phyloP scores from a whole-genome alignment of 495 filamentous ascomycete genomes.

The Xylaria castorea region DNA sequence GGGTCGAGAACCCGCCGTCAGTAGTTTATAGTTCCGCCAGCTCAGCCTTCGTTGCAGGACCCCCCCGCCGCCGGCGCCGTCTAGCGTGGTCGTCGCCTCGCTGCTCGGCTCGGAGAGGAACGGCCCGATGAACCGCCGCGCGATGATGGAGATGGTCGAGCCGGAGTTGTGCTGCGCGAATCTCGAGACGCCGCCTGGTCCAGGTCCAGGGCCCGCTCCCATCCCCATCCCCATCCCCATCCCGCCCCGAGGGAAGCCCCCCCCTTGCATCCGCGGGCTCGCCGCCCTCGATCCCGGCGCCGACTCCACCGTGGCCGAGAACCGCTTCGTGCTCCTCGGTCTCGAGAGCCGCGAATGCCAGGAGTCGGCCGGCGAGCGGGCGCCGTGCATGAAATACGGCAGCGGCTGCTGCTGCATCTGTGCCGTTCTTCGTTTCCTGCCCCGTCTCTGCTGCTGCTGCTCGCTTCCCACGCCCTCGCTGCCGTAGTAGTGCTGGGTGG shows the following conservation, averaged over 20 bases:
- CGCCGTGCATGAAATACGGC: conserved; percentile 27
- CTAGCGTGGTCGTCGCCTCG: not conserved
- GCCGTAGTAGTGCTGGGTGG: not conserved
- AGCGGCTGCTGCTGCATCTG: not conserved
- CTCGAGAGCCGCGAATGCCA: not conserved
- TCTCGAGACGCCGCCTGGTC: not conserved
- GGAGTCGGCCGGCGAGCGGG: conserved; percentile 15
- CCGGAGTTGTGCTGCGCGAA: conserved; percentile 11
- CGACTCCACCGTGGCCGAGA: conserved; percentile 2
- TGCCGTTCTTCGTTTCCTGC: not conserved
- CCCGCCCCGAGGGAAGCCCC: not conserved
- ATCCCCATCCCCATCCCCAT: not conserved
- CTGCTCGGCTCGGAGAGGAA: conserved; percentile 19
- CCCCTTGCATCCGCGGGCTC: not conserved
- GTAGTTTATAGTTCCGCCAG: conserved; percentile 25
- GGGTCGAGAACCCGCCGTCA: conserved; percentile 14
- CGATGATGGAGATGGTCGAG: conserved; percentile 23
- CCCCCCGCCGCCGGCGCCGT: not conserved
- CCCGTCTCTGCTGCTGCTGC: not conserved
- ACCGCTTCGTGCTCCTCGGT: not conserved
- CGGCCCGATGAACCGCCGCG: conserved; percentile 15
- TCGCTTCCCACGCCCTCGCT: not conserved
- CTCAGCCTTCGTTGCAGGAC: not conserved
- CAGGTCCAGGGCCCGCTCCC: not conserved
- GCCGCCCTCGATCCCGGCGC: not conserved